Evolutionary conservation across 495 filamentous ascomycete genomes (phyloP), one percentile per base, ranked within the genome.

Genomic region (Elasticomyces elasticus): DNA sequence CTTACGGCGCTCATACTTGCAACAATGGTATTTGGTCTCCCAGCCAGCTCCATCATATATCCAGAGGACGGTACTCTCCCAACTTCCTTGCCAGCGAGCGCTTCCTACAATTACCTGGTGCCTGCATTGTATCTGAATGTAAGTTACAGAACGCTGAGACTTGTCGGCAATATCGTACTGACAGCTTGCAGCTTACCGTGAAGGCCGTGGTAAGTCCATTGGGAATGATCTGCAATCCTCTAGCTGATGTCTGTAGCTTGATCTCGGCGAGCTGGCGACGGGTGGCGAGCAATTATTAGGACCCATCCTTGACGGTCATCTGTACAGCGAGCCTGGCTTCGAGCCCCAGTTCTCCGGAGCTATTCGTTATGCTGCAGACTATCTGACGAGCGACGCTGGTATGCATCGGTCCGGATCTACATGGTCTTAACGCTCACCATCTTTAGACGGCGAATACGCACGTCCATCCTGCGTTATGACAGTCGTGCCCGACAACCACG

Each of bases 81-180:
- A 2, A 52, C 22, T 38, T 42, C 50, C 2, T 24, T 52, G 11
- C 50, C 50, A 44, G 23, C 38, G n/a, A 27, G 37, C 9, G 38
- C 38, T n/a, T 35, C 55, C 30, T 58, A 38, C 40, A 49, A 42
- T 22, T 58, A 58, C 33, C 20, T 49, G 2, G 40, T 49, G 24
- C 55, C 55, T 9, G 55, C 55, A 13, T 49, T 58, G 15, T 58
- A 51, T 26, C 45, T 58, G 23, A 58, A 58, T 30, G 55, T 58
- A 15, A 22, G 55, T 47, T 45, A n/a, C n/a, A n/a, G n/a, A n/a
- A n/a, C n/a, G n/a, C n/a, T n/a, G n/a, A n/a, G n/a, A n/a, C 43
- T 7, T 24, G 20, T 3, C 28, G 35, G 19, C 13, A n/a, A 5
- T 40, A 12, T 40, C 13, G 28, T 24, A 25, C 24, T 44, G 19